Evolutionary conservation across 352 stramenopile genomes (phyloP), one percentile per base, ranked within the genome.

Genomic region (Lagenidium sp.): DNA sequence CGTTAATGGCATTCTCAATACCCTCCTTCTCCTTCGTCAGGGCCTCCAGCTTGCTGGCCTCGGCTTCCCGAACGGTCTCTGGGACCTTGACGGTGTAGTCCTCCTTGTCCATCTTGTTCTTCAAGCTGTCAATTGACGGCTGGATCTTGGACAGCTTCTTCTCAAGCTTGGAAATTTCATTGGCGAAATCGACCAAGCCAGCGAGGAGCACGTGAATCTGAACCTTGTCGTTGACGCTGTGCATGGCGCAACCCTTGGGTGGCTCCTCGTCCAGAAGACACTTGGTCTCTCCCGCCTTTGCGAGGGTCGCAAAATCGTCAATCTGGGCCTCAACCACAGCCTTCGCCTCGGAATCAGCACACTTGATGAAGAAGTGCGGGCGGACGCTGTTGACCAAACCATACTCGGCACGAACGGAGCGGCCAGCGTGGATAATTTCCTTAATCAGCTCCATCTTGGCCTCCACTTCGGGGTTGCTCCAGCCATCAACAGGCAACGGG

Each of bases 251-350:
- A 52, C 89, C 68, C 46, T 91, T 78, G 7, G 94, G 82, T 10
- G 67, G 60, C 39, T 82, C 76, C 36, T 95, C 79, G 15, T 65
- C 60, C 47, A 94, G 61, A 23, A 98, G 84, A 36, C 93, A 81
- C 57, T 95, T 85, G 41, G 87, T 89, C 47, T 82, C 70, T 10
- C 85, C 85, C 34, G 86, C 92, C 63, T 96, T 97, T 39, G 86
- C 84, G 36, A 99, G 76, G 24, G 95, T 98, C 45, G 63, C 75
- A 41, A 99, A 98, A 65, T 99, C 96, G 37, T 96, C 83, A 37
- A 85, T 60, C 55, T 98, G 86, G 7, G 68, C 60, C 40, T 81
- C 62, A 18, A 95, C 63, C 41, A 87, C 63, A 25, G 67, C 47
- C 60, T 93, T 81, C 15, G 82, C 65, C 20, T 78, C 73, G 2